Evolutionary conservation across 1,284 basidiomycete species (phyloP).

Genomic region (Mycena sp.): DNA sequence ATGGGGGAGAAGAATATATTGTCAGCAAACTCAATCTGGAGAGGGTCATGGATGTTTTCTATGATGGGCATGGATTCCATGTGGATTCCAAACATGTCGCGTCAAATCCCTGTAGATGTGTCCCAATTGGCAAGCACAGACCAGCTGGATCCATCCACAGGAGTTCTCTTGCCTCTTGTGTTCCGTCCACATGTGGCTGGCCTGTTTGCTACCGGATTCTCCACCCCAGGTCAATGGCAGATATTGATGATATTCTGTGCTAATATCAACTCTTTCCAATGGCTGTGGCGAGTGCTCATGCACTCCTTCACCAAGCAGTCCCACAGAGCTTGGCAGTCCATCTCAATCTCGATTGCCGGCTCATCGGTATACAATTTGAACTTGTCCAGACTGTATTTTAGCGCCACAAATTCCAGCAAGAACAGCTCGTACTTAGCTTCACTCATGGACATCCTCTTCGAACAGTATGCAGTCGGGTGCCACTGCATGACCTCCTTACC

Average conservation of each 20-base stretch:
- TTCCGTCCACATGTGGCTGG: slow-evolving; percentile 28
- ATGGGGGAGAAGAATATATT: slow-evolving; percentile 11
- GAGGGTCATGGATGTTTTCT: neutral
- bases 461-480: slow-evolving; percentile 42
- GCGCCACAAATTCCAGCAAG: too few species aligned
- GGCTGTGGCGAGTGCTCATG: slow-evolving; percentile 32
- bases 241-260: slow-evolving; percentile 38
- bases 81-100: slow-evolving; percentile 37
- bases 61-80: neutral
- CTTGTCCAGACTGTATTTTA: too few species aligned
- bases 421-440: slow-evolving; percentile 46
- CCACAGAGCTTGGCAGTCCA: slow-evolving; percentile 46
- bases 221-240: slow-evolving; percentile 34
- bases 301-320: neutral
- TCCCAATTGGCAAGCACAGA: slow-evolving; percentile 50
- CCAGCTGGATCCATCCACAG: slow-evolving; percentile 41
- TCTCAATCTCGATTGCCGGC: slow-evolving; percentile 41
- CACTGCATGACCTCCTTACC: too few species aligned
- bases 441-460: slow-evolving; percentile 40
- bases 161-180: neutral
- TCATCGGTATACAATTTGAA: slow-evolving; percentile 39
- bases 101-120: slow-evolving; percentile 32
- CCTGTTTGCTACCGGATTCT: slow-evolving; percentile 37
- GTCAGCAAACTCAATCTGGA: slow-evolving; percentile 36
- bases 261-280: slow-evolving; percentile 39